These are phyloP conservation scores for Stephania cephalantha DNA, from an alignment of 164 flowering plant genomes.

Conservation along the genomic window DNA sequence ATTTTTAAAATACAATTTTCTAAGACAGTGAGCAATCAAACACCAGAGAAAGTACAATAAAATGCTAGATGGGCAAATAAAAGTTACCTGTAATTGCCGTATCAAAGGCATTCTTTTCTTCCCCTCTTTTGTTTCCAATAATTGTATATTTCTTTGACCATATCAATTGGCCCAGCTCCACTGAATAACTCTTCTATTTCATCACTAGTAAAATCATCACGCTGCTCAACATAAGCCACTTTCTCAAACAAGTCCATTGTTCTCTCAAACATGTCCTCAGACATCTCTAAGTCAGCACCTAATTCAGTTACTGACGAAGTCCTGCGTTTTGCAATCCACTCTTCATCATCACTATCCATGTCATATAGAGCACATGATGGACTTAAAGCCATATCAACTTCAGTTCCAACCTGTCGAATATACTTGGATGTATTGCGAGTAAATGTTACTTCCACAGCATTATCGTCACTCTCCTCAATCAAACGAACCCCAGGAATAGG, in stretches of 20 bases:
- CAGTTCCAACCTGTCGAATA: slow-evolving; percentile 64
- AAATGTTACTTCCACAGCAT: slow-evolving; percentile 42
- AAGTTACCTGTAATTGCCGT: slow-evolving; percentile 85
- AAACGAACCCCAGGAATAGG: slow-evolving; percentile 92
- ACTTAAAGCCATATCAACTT: slow-evolving; percentile 85
- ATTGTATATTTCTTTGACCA: slow-evolving; percentile 44
- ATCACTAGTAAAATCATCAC: slow-evolving; percentile 53
- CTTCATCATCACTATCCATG: slow-evolving; percentile 97
- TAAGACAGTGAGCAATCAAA: neutral
- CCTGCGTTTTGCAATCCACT: slow-evolving; percentile 40
- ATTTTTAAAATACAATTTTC: neutral
- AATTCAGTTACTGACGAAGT: slow-evolving; percentile 22
- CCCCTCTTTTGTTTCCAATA: slow-evolving; percentile 79
- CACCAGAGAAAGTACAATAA: neutral
- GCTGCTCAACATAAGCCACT: slow-evolving; percentile 53
- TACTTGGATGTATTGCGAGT: slow-evolving; percentile 53
- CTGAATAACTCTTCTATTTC: slow-evolving; percentile 56
- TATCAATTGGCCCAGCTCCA: slow-evolving; percentile 47
- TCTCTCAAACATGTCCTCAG: slow-evolving; percentile 81
- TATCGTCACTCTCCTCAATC: slow-evolving; percentile 64
- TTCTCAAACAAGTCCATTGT: slow-evolving; percentile 83
- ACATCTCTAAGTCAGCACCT: slow-evolving; percentile 25
- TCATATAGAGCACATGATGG: slow-evolving; percentile 78
- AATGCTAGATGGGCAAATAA: neutral
- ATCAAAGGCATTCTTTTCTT: slow-evolving; percentile 76